These are phyloP conservation scores for Linnemannia schmuckeri DNA, from an alignment of 192 early-diverging fungal genomes.

Conservation along the genomic window DNA sequence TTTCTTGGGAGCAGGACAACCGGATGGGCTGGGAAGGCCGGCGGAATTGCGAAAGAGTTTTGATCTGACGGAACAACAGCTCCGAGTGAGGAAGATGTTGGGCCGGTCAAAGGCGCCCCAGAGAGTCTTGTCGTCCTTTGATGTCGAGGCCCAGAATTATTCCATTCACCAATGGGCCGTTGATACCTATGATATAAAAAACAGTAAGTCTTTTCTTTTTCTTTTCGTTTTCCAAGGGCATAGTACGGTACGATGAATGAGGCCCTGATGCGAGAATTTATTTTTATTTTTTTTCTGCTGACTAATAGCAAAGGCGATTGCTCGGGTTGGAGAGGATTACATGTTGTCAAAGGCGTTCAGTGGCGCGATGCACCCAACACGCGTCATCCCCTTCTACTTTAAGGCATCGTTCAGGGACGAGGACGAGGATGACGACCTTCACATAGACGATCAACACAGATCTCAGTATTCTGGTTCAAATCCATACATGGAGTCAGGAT, in stretches of 20 bases:
- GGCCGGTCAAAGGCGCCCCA: background rate
- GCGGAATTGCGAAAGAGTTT: constrained; percentile 20
- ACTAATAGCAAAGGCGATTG: constrained; percentile 38
- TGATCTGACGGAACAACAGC: constrained; percentile 26
- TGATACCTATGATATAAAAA: constrained; percentile 31
- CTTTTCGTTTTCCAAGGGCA: background rate
- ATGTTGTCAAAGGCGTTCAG: constrained; percentile 70
- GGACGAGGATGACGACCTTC: constrained; percentile 42
- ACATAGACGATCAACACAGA: constrained; percentile 27
- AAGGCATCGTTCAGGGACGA: constrained; percentile 57
- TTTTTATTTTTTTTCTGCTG: background rate
- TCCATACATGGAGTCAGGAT: background rate
- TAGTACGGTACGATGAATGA: too few relatives aligned
- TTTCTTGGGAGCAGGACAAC: constrained; percentile 11
- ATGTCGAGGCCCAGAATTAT: constrained; percentile 46
- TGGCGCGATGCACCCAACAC: constrained; percentile 68
- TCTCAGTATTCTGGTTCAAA: background rate
- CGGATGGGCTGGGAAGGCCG: background rate
- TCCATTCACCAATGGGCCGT: constrained; percentile 37
- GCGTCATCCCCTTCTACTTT: constrained; percentile 73
- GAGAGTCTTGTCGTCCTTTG: constrained; percentile 20
- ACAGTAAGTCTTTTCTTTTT: constrained; percentile 26
- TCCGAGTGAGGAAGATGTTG: constrained; percentile 11
- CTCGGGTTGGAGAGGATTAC: constrained; percentile 59
- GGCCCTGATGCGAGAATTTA: background rate